Evolutionary conservation across 192 early-diverging fungal species (phyloP), one percentile per base, ranked within the genome.

Genomic region (Haplosporangium gracile): DNA sequence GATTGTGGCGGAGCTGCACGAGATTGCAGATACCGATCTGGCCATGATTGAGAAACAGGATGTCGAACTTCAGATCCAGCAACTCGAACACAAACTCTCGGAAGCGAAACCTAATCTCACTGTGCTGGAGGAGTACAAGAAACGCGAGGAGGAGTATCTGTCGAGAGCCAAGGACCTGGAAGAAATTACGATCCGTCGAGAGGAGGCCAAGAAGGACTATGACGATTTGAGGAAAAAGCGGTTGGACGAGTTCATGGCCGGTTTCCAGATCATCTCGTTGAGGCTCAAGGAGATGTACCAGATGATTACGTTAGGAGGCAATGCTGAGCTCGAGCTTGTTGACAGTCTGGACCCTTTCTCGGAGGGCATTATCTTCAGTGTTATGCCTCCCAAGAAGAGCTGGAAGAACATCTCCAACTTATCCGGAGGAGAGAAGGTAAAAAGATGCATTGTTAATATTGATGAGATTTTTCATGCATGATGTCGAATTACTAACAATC

Each of bases 211-310:
- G 89, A 82, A 87, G 34, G 84, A 89, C 60, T 94, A 95, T 76
- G 97, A 99, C 77, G 89, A 90, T 15, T 87, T 98, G 60, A 91
- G 95, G 24, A 97, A 96, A 70, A 79, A 89, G 36, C 90, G 99
- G 18, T 89, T 99, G 39, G 94, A 95, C 40, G 95, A 97, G 90
- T 99, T 99, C 80, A 99, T 99, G 97, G 91, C 92, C 22, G 97
- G 99, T 4, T 99, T 99, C 87, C 96, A 93, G 39, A 89, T 92
- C 18, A 99, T 99, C 49, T 99, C 99, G 24, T 91, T 95, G 81
- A 95, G 97, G 85, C 90, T 99, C 43, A 99, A 99, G 90, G 99
- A 99, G 88, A 99, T 99, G 97, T 99, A 99, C 90, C 97, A 99
- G 95, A 96, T 99, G 95, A 97, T 99, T 81, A 99, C 99, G 2